Conservation (phyloP, 1,139 yeast genomes). For the Candida sp. region DNA sequence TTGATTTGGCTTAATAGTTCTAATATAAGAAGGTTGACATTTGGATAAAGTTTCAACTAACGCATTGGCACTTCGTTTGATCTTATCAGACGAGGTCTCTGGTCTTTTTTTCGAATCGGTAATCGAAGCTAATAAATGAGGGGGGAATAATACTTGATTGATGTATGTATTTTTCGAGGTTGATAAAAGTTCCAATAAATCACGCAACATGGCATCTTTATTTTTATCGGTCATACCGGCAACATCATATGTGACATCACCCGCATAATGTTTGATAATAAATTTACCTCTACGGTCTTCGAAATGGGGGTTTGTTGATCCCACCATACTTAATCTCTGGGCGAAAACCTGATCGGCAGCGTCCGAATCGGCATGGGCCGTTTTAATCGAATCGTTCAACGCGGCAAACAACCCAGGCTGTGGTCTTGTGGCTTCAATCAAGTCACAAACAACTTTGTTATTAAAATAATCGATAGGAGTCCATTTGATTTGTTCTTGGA, state of each 20-base stretch:
- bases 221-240: slow-evolving; percentile 95
- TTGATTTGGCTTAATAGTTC: slow-evolving; percentile 98
- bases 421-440: slow-evolving; percentile 92
- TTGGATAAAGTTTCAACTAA: slow-evolving; percentile 86
- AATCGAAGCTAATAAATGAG: slow-evolving; percentile 52
- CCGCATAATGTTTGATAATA: slow-evolving; percentile 94
- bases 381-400: slow-evolving; percentile 93
- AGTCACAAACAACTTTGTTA: slow-evolving; percentile 94
- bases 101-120: slow-evolving; percentile 79
- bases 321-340: slow-evolving; percentile 84
- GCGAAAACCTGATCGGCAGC: slow-evolving; percentile 98
- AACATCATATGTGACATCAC: slow-evolving; percentile 94
- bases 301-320: slow-evolving; percentile 76
- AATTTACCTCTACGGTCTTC: slow-evolving; percentile 88
- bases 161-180: slow-evolving; percentile 72
- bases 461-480: slow-evolving; percentile 96
- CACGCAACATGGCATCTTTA: slow-evolving; percentile 91
- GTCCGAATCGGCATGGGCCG: slow-evolving; percentile 96
- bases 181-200: slow-evolving; percentile 72
- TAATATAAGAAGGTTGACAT: slow-evolving; percentile 91
- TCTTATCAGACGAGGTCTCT: slow-evolving; percentile 97
- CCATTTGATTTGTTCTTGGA: slow-evolving; percentile 95
- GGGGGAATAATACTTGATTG: slow-evolving; percentile 66
- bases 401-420: slow-evolving; percentile 95
- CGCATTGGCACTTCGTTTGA: slow-evolving; percentile 86